Evolutionary conservation across 305 asterid species (phyloP), one percentile per base, ranked within the genome.

Genomic region (Fraxinus paxiana): DNA sequence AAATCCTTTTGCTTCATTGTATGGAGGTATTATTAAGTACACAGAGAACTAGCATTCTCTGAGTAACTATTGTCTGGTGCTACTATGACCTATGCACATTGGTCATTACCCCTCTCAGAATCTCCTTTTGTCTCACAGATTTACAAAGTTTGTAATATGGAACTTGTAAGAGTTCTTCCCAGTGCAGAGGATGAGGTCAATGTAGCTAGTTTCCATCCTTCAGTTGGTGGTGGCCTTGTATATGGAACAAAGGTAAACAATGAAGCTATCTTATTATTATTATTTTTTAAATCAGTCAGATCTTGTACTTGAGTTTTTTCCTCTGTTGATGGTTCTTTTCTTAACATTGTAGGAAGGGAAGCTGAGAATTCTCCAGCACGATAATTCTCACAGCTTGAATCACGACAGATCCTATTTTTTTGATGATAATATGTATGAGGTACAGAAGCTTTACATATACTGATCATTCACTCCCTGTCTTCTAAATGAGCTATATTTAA

Each of bases 171-270:
- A 85, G 92, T 92, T 80, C 98, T 94, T 83, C 97, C 99, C 79
- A 96, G 97, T 83, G 97, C 98, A 41, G 98, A 96, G 87, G 98
- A 96, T 82, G 98, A 94, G 92, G 98, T 96, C 81, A 96, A 96
- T 79, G 98, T 92, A 0, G 99, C 99, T 81, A 94, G 97, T 85
- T 96, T 96, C 87, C 98, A 94, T 88, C 99, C 98, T 77, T 85
- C 91, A 78, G 97, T 90, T 80, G 98, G 99, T 22, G 94, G 97
- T 73, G 99, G 98, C 82, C 90, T 96, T 89, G 96, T 94, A 79
- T 96, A 96, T 86, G 99, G 99, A 85, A 96, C 99, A 78, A 96
- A 96, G 96, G 98, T 93, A 82, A 80, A 77, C 4, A 13, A 67
- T 76, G 33, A 51, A 22, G 30, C 18, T 51, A 71, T 24, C 31